These are phyloP conservation scores for Metschnikowia santaceciliae DNA, from an alignment of 805 yeast species.

Conservation along the genomic window DNA sequence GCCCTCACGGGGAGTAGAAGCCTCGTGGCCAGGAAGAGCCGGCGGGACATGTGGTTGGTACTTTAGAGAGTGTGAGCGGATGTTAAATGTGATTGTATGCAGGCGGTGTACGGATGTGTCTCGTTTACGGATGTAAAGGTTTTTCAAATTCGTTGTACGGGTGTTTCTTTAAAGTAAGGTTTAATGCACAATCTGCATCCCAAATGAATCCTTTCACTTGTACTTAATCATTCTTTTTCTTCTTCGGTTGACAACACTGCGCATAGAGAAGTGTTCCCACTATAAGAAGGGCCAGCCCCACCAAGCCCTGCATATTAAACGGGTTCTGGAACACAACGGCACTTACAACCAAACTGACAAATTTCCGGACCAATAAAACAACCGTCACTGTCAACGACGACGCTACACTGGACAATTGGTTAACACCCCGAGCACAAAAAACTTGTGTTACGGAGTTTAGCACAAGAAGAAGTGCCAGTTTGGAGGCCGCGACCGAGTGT, in stretches of 20 bases:
- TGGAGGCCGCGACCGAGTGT: slow-evolving; percentile 9
- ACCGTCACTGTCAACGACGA: slow-evolving; percentile 64
- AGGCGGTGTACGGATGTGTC: background rate
- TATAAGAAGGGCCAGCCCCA: slow-evolving; percentile 53
- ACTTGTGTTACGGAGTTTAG: slow-evolving; percentile 23
- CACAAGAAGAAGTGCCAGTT: slow-evolving; percentile 13
- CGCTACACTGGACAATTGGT: slow-evolving; percentile 51
- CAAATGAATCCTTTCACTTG: too few relatives aligned
- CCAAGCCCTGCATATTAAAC: slow-evolving; percentile 32
- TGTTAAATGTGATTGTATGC: background rate
- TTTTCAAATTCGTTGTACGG: too few relatives aligned
- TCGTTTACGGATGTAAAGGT: too few relatives aligned
- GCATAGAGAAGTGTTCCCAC: slow-evolving; percentile 50
- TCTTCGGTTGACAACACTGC: background rate
- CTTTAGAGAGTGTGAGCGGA: too few relatives aligned
- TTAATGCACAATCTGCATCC: too few relatives aligned
- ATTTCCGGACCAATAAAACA: slow-evolving; percentile 57
- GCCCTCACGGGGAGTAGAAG: background rate
- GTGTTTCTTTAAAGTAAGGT: too few relatives aligned
- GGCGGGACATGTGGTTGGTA: background rate
- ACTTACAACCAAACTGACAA: slow-evolving; percentile 56
- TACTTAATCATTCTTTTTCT: background rate
- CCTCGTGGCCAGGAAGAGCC: background rate
- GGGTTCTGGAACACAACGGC: slow-evolving; percentile 48
- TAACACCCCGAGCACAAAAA: slow-evolving; percentile 66